Base-by-base conservation (phyloP, 257 asterid genomes). In the Misopates orontium region DNA sequence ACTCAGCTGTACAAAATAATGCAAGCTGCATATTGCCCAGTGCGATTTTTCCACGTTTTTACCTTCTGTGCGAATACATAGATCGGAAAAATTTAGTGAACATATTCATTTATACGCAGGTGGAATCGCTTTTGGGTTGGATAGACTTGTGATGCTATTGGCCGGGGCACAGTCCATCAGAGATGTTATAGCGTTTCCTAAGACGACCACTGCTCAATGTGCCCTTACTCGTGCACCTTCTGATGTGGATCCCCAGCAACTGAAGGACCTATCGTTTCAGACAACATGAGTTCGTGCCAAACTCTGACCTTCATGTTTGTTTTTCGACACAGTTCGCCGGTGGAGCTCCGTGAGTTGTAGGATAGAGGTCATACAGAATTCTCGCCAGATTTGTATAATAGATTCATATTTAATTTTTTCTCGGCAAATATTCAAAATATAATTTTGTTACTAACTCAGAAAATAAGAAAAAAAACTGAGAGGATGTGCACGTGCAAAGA, bases 181-280 rank as follows among this genome's bases (percentile, higher is more conserved):
- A 79, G 99, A 94, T 59, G 97, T 94, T 11, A 94, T 94, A 28
- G 99, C 96, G 41, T 94, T 94, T 68, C 99, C 98, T 0, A 90
- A 94, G 84, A 94, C 98, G n/a, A 83, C 95, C 0, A 79, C 97
- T 16, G 98, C 95, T 17, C 96, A 85, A 24, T 94, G 99, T 42
- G 96, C 97, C 59, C 90, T 94, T 17, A 88, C 99, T 67, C 95
- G 65, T 40, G 59, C 98, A 16, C 99, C 98, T 44, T 88, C 98
- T 1, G 76, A 64, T 54, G 96, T 90, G 24, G 97, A 90, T 73
- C 80, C 89, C 0, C 93, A 75, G 65, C 99, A 90, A 76, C 87
- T 88, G n/a, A 79, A 82, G 80, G 96, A 90, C 72, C 90, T 94
- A 8, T 80, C 92, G 8, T 22, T 0, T 20, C 66, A 41, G 22